Percentiles rank a stretch among this genome's conserved stretches.
These are phyloP conservation scores for Dendrothele bispora DNA, from an alignment of 768 basidiomycete genomes.

Conservation along the genomic window DNA sequence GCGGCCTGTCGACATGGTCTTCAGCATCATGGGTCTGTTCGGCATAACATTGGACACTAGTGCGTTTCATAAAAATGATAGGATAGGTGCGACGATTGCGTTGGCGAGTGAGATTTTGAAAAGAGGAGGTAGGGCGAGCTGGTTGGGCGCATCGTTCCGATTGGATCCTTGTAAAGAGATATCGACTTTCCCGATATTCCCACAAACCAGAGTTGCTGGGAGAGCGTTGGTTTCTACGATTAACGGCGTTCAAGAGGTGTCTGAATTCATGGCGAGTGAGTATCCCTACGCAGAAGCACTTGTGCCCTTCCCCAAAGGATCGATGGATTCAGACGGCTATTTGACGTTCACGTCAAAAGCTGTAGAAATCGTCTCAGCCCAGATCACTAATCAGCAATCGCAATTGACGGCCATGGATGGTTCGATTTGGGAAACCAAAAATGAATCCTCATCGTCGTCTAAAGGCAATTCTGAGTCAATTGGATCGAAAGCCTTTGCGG, in stretches of 20 bases:
- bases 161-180: background rate
- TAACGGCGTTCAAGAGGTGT: background rate
- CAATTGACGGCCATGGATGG: background rate
- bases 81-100: background rate
- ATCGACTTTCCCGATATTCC: slow-evolving; percentile 2
- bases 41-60: background rate
- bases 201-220: slow-evolving; percentile 1
- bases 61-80: background rate
- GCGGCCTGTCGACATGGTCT: no score
- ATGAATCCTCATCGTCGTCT: background rate
- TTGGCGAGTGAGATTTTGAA: slow-evolving; percentile 1
- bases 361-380: background rate
- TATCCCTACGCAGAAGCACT: background rate
- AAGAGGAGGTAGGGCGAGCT: slow-evolving; percentile 3
- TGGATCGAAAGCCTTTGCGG: background rate
- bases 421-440: background rate
- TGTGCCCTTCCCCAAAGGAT: background rate
- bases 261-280: background rate
- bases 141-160: slow-evolving; percentile 6
- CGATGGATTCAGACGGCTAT: background rate
- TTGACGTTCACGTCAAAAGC: background rate
- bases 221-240: slow-evolving; percentile 1
- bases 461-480: no score
- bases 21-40: background rate
- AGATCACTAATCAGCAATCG: background rate